Base-by-base conservation (phyloP, 306 rosid species). In the Canavalia ensiformis region DNA sequence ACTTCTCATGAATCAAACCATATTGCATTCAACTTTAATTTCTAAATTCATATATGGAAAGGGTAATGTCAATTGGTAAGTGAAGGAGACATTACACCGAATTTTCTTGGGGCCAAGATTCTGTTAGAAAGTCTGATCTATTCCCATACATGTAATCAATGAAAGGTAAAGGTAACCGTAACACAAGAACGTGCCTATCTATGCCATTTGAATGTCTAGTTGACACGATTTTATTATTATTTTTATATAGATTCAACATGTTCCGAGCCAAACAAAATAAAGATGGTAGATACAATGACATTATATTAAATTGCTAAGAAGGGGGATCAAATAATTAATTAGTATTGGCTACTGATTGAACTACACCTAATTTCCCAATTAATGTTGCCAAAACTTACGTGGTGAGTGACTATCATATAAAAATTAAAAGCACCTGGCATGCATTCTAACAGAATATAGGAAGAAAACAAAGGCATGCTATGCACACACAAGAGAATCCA, bases 401-500 rank as follows among this genome's bases (percentile, higher is more conserved):
- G 75, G 68, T 68, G 37, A 82, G 52, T 62, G 65, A 42, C 25
- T 18, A 18, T 2, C 56, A 52, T 50, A 25, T 13, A 77, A 68
- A 44, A 68, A 45, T 45, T 25, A 46, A 28, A 70, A 55, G 85
- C 77, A 72, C 74, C 68, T 68, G 78, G 62, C 89, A 78, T 81
- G 89, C 83, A 67, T 75, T 75, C 10, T 34, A 69, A 49, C 46
- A 87, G 79, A 86, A 81, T 75, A 86, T 84, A 13, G 86, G 75
- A 80, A 88, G 84, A 88, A 88, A 84, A 91, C 85, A 88, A 80
- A 8, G 47, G 34, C 85, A 76, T 86, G 85, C 81, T 81, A 85
- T 81, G 88, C 90, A 78, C 87, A 79, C 82, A 55, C 81, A 42
- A 60, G 75, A 81, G 91, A 88, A 88, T 86, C 87, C 55, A 78